Evolutionary conservation across 202 grass and related monocot genomes (phyloP), one percentile per base, ranked within the genome.

Genomic region (Saccharum hybrid): DNA sequence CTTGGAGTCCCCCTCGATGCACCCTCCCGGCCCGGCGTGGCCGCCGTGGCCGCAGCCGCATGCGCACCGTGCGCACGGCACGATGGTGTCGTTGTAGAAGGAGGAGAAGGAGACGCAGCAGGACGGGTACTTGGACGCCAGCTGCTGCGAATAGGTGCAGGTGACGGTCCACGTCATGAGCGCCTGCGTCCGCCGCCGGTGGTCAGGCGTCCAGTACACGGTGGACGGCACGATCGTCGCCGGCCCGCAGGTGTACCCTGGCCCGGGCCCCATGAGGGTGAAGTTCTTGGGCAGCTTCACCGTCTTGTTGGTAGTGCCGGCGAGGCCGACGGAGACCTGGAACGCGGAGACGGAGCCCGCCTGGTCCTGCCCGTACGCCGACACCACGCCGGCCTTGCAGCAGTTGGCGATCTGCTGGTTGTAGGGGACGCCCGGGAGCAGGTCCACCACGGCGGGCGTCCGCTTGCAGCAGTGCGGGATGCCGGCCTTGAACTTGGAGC

Each of bases 321-420:
- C 74, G 12, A 92, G 86, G 8, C 96, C 96, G 10, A 95, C 91
- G 71, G 92, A 95, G 23, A 95, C 49, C 91, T 98, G 96, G 80
- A 98, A 98, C n/a, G 96, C 65, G 1, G 92, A 88, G 38, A 92
- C 77, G 6, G 96, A 63, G 1, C 66, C 87, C 0, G 89, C 82
- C 0, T 83, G 87, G 69, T 98, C 92, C 87, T 98, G 96, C 15
- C 96, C 90, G 67, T 83, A 98, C 57, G 96, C 86, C 5, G 87
- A 68, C 7, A 98, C 60, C 5, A 98, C 96, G 12, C 96, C 92
- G 5, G 77, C 96, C 66, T 91, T 91, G 90, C 95, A 98, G 89
- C 92, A 98, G 89, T 94, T 98, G 49, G 92, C 95, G 65, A 98
- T 94, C 84, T 98, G 92, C 84, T 98, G 92, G 81, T 98, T 94